Evolutionary conservation across 495 filamentous ascomycete genomes (phyloP), one percentile per base, ranked within the genome.

Genomic region (Aspergillus ostianus): DNA sequence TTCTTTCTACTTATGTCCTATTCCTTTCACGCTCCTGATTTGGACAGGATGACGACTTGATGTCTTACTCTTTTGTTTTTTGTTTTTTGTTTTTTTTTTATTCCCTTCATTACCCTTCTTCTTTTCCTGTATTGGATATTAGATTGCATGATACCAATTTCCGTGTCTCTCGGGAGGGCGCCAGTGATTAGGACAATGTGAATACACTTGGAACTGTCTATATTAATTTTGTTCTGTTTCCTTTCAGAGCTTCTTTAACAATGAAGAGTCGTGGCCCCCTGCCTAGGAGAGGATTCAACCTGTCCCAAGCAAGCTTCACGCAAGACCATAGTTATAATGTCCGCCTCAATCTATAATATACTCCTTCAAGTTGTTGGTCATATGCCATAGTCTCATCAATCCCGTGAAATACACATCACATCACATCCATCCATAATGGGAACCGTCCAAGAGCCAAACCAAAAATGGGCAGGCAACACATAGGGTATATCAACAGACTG

Each of bases 81-180:
- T 58, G 56, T 51, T 49, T 3, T 53, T 47, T 51, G 46, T 58
- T 58, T 26, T 7, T 56, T 49, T 51, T 53, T 41, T 32, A 55
- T 27, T 44, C n/a, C 19, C 32, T 32, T 51, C 23, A 15, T 59
- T 48, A 52, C 30, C 3, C 15, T 62, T 52, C n/a, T 51, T 55
- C n/a, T 54, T 19, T 62, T 58, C 54, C 53, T 62, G 58, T 63
- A 62, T 62, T 64, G 61, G 62, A 65, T 65, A 59, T 54, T 69
- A 62, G 51, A 64, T 62, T 66, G 57, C 61, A 69, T 64, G 66
- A 69, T 69, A 72, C 72, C 68, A 65, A 58, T 51, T 55, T 54
- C 46, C 29, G 45, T 49, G 36, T 53, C 49, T 57, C 44, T 32
- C 46, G 27, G 20, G 26, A 47, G 29, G 13, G 32, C 29, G 30